Base-by-base conservation (phyloP, 371 early-diverging fungal species). In the Actinomortierella ambigua region DNA sequence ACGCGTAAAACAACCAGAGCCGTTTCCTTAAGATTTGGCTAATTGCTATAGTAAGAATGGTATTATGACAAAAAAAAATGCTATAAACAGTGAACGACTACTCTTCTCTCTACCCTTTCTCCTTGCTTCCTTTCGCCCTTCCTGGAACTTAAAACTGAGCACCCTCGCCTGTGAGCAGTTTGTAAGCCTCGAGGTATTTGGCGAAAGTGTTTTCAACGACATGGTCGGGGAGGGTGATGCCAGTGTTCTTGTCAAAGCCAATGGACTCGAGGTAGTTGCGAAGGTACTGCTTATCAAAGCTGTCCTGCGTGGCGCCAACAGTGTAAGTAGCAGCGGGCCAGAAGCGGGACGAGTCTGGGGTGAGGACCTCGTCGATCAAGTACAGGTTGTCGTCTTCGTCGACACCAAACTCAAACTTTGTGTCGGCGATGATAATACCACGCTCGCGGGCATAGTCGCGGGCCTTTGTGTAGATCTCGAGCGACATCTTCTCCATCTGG, bases 381-480 rank as follows among this genome's bases (percentile, higher is more conserved):
- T 91, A 87, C 26, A 98, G 71, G 28, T 78, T 82, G 55, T 94
- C 92, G 26, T 89, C 62, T 50, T 84, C 84, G 77, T 98, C 95
- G 23, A 92, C 86, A 56, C 99, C 99, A 85, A 98, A 98, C 78
- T 98, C 99, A 68, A 98, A 96, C 79, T 98, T 98, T 51, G 99
- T 98, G 68, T 98, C 99, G 13, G 99, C 99, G 80, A 98, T 96
- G 57, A 98, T 94, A 61, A 98, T 97, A 34, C 97, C 97, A 68
- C 84, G 88, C 40, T 78, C 70, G 4, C 79, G 66, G 13, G 98
- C 98, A 63, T 92, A 95, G 51, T 92, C 89, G 50, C 90, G 85
- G 6, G 95, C 95, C 80, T 84, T 85, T 20, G 70, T 65, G 80
- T 93, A 93, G 23, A 93, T 70, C 40, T 83, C 78, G 2, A 89